Base-by-base conservation (phyloP, 305 asterid species). In the Fraxinus dipetala region DNA sequence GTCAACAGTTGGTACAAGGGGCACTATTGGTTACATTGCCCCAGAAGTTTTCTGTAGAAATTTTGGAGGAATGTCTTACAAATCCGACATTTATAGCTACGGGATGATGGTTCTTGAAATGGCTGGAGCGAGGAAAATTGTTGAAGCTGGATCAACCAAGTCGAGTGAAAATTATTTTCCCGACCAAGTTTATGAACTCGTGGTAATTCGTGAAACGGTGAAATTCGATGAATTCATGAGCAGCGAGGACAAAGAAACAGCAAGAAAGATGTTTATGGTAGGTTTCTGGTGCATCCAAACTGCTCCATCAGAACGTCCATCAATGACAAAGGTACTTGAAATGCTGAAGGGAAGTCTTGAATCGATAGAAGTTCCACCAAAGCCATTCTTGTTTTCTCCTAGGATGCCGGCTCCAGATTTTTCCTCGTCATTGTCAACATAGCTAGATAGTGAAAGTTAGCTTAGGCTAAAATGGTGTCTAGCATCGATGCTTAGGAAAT, bases 31-130 rank as follows among this genome's bases (percentile, higher is more conserved):
- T 59, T 92, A 80, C 45, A 22, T 14, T 90, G 83, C 80, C 82
- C 51, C 59, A 86, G 94, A 91, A 77, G 88, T 92, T 11, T 80
- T 83, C 59, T 90, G 75, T 51, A 89, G 90, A 77, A 85, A 65
- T 9, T 83, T 84, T 51, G 93, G 95, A 20, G 81, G 40, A n/a
- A 90, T 88, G 75, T 93, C 95, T 14, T 90, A 89, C 34, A 89
- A 93, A 79, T 91, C 94, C 0, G 95, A 93, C 69, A 92, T 91
- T 32, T 93, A 89, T 32, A 90, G 91, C 82, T 93, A 87, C 32
- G 95, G 95, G 20, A 93, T 93, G 91, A 88, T 88, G 89, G 82
- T 92, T 83, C 91, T 92, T 38, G 90, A 88, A 84, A 91, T 89
- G 90, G 91, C 84, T 6, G 97, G 93, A 13, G 84, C 82, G 54